These are phyloP conservation scores for Aureobasidium sp. DNA, from an alignment of 2,329 filamentous ascomycete genomes.

Conservation along the genomic window DNA sequence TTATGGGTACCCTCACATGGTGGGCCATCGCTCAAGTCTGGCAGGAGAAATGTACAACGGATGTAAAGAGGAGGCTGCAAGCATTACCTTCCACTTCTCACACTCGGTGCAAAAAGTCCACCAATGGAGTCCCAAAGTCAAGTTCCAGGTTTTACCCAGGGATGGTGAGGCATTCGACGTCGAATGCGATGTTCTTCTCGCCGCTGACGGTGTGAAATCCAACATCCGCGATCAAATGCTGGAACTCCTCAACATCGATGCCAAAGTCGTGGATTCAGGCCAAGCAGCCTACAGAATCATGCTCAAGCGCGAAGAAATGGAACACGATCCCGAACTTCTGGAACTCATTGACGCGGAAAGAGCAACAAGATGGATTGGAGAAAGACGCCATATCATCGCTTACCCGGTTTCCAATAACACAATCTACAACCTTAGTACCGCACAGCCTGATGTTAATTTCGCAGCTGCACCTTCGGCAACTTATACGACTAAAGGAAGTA, in stretches of 20 bases:
- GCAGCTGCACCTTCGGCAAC: slow-evolving; percentile 51
- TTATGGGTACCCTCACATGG: slow-evolving; percentile 72
- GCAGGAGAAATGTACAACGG: slow-evolving; percentile 62
- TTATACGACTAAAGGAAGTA: slow-evolving; percentile 57
- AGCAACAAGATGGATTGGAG: slow-evolving; percentile 70
- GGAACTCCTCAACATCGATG: slow-evolving; percentile 42
- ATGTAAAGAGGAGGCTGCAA: slow-evolving; percentile 52
- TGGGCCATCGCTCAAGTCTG: slow-evolving; percentile 67
- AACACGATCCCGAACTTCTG: slow-evolving; percentile 58
- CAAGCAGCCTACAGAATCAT: slow-evolving; percentile 77
- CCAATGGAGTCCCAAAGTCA: slow-evolving; percentile 53
- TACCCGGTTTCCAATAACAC: slow-evolving; percentile 64
- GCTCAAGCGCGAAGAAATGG: slow-evolving; percentile 61
- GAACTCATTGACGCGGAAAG: slow-evolving; percentile 59
- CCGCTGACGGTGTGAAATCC: slow-evolving; percentile 44
- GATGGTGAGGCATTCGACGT: slow-evolving; percentile 47
- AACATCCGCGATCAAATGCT: slow-evolving; percentile 47
- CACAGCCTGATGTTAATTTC: slow-evolving; percentile 55
- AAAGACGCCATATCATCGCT: slow-evolving; percentile 67
- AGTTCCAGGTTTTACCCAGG: slow-evolving; percentile 53
- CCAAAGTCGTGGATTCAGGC: slow-evolving; percentile 59
- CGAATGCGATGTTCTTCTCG: slow-evolving; percentile 41
- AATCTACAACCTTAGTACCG: slow-evolving; percentile 60
- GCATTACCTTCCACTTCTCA: slow-evolving; percentile 63
- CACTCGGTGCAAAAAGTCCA: slow-evolving; percentile 49